A percentile compares a stretch with the other conserved stretches of the same genome.
phyloP scores from a whole-genome alignment of 1,139 yeast genomes.

The Suhomyces terraborum region DNA sequence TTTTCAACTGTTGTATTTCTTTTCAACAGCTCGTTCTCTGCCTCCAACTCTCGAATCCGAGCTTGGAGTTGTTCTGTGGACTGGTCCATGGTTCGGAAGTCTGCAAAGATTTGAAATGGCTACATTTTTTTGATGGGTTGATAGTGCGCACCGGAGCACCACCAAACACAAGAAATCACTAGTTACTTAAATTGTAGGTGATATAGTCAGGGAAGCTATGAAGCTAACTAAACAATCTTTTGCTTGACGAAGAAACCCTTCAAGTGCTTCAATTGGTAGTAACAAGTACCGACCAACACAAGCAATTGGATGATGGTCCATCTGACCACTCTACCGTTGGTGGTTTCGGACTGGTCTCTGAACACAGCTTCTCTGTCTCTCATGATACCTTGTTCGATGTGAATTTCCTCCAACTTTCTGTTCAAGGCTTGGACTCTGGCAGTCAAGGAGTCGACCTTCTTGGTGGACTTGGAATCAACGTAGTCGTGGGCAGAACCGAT shows the following conservation, averaged over 20 bases:
- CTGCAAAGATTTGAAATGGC: no score
- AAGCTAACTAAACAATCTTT: constrained; percentile 39
- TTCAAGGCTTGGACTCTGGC: constrained; percentile 41
- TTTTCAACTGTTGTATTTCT: background rate
- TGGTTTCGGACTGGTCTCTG: constrained; percentile 50
- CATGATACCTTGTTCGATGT: constrained; percentile 49
- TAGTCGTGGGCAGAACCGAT: constrained; percentile 52
- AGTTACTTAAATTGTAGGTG: background rate
- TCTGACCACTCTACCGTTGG: constrained; percentile 48
- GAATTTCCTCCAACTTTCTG: constrained; percentile 45
- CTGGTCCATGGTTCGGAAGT: constrained; percentile 5
- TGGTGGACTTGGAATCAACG: constrained; percentile 49
- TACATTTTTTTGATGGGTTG: constrained; percentile 1
- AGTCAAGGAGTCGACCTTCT: constrained; percentile 47
- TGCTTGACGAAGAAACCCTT: constrained; percentile 55
- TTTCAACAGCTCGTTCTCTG: constrained; percentile 27
- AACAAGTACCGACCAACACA: constrained; percentile 51
- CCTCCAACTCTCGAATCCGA: constrained; percentile 25
- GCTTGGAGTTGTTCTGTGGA: constrained; percentile 25
- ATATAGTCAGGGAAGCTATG: background rate
- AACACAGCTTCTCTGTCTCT: constrained; percentile 51
- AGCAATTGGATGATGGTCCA: constrained; percentile 51
- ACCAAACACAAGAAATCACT: no score
- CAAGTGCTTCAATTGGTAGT: constrained; percentile 53
- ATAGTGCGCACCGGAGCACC: background rate